Percentiles rank a stretch among this genome's conserved stretches.
Evolutionary conservation across 306 rosid genomes (phyloP).

Genomic region (Corylus avellana): DNA sequence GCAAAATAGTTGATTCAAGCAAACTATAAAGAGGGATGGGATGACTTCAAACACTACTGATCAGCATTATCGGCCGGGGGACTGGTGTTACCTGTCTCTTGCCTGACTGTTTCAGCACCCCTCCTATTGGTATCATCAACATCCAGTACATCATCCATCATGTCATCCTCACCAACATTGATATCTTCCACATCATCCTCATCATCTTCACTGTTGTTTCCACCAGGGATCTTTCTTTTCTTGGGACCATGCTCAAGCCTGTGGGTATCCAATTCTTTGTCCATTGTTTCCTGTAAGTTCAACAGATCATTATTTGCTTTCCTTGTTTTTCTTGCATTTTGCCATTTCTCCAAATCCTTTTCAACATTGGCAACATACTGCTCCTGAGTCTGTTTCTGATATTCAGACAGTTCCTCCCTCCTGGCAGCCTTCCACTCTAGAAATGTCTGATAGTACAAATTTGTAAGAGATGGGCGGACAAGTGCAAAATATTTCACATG

Average conservation of each 20-base stretch:
- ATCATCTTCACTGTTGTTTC: constrained; percentile 74
- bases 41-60: constrained; percentile 29
- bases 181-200: constrained; percentile 94
- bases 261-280: constrained; percentile 92
- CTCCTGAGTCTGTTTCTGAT: constrained; percentile 88
- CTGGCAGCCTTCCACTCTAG: constrained; percentile 81
- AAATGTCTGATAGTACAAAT: constrained; percentile 56
- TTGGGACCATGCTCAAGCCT: constrained; percentile 99
- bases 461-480: neutral
- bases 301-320: constrained; percentile 58
- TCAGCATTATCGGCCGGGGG: constrained; percentile 47
- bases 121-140: constrained; percentile 71
- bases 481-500: neutral
- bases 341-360: constrained; percentile 96
- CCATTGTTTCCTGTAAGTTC: constrained; percentile 97
- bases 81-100: constrained; percentile 39
- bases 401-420: constrained; percentile 81
- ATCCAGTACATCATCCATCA: constrained; percentile 81
- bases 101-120: constrained; percentile 63
- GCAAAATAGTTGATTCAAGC: constrained; percentile 12
- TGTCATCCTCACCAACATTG: constrained; percentile 86
- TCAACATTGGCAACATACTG: constrained; percentile 86
- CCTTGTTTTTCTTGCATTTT: constrained; percentile 77
- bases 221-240: constrained; percentile 81
- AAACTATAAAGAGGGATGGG: constrained; percentile 4